Base-by-base conservation (phyloP, 192 early-diverging fungal species). In the Coemansia sp. region DNA sequence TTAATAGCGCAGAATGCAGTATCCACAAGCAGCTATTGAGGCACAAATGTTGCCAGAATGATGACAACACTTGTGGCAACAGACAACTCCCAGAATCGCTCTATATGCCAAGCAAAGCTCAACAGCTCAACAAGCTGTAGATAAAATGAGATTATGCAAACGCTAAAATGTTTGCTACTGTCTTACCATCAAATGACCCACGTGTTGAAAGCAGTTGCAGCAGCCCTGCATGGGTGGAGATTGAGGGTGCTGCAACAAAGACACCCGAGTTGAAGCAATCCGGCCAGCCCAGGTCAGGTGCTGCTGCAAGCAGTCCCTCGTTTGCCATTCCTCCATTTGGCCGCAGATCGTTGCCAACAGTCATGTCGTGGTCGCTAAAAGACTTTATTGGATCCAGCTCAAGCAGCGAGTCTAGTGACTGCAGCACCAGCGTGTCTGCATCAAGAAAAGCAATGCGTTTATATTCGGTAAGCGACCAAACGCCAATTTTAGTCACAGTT, bases 261-360 rank as follows among this genome's bases (percentile, higher is more conserved):
- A 98, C 94, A 3, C 95, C 96, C 52, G 96, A 96, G 75, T 98
- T 98, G 85, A 98, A 98, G 68, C 90, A 92, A 76, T 98, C 96
- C 0, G 96, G 96, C 96, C 96, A 98, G 0, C 95, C 95, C 52
- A 92, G 88, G 61, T 98, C 96, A 4, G 94, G 91, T 8, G 94
- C 90, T 23, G 96, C 95, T 7, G 92, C 93, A 74, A 98, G 88
- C 47, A 83, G 53, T 4, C 71, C 85, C 58, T 76, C 70, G 38
- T 77, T 73, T 56, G 68, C 48, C 67, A 85, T 88, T 0, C 84
- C 85, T 37, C 74, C 80, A 44, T 83, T 81, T 9, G 73, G 74
- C 13, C 79, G 66, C 21, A 59, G 53, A 26, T 67, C 73, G 9
- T 58, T 42, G 1, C 67, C 72, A 19, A 69, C 65, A 8, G 56